Evolutionary conservation across 805 yeast species (phyloP).

Genomic region (Candida quercuum): DNA sequence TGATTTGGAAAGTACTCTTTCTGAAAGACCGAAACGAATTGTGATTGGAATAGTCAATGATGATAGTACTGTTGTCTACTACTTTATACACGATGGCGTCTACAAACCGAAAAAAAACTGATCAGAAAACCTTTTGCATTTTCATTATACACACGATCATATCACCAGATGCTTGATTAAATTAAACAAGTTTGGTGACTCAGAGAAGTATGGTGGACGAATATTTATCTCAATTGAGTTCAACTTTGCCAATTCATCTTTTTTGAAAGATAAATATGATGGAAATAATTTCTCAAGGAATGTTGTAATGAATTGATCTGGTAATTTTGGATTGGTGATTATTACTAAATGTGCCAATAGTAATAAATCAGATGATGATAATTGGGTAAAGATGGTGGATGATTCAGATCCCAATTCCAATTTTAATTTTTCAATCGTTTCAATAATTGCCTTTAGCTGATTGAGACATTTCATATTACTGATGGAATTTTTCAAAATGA

Average conservation of each 20-base stretch:
- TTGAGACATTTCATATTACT: slow-evolving; percentile 24
- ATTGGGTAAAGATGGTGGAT: slow-evolving; percentile 3
- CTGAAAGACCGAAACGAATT: slow-evolving; percentile 36
- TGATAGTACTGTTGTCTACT: slow-evolving; percentile 71
- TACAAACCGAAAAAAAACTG: slow-evolving; percentile 56
- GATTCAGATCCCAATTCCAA: slow-evolving; percentile 9
- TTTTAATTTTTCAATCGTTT: slow-evolving; percentile 10
- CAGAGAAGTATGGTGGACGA: slow-evolving; percentile 16
- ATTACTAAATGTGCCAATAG: slow-evolving; percentile 32
- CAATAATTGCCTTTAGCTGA: slow-evolving; percentile 8
- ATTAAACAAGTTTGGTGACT: slow-evolving; percentile 21
- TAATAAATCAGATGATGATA: slow-evolving; percentile 31
- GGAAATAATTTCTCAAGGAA: slow-evolving; percentile 26
- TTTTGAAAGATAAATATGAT: slow-evolving; percentile 15
- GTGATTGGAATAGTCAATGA: slow-evolving; percentile 51
- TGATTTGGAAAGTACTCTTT: slow-evolving; percentile 11
- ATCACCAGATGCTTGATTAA: slow-evolving; percentile 8
- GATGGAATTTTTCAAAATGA: slow-evolving; percentile 20
- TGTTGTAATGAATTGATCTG: slow-evolving; percentile 33
- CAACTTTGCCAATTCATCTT: slow-evolving; percentile 5
- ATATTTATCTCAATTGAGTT: slow-evolving; percentile 8
- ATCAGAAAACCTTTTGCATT: too few relatives aligned
- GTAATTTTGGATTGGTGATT: slow-evolving; percentile 28
- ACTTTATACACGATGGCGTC: slow-evolving; percentile 60
- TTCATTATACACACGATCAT: too few relatives aligned